Conservation (phyloP, 495 filamentous ascomycete genomes). For the Penicillium malachiteum region DNA sequence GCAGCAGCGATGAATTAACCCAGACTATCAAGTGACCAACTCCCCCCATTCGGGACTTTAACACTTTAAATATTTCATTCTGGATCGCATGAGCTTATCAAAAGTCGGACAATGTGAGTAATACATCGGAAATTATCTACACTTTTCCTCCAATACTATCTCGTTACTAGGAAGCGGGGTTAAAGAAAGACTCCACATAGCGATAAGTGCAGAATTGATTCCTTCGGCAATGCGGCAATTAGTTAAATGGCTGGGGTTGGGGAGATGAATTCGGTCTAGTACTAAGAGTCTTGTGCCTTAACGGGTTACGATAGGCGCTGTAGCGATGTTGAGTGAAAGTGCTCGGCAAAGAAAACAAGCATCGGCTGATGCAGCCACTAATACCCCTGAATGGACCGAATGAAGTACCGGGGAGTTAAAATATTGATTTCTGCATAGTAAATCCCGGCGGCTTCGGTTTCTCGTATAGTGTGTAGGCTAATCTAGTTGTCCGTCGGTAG, state of each 20-base stretch:
- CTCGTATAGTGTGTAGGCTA: background rate
- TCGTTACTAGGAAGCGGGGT: background rate
- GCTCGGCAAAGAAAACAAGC: constrained; percentile 1
- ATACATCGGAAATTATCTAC: background rate
- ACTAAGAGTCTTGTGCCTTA: background rate
- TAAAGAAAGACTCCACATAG: background rate
- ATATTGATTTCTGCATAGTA: background rate
- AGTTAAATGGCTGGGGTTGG: background rate
- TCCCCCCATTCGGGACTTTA: background rate
- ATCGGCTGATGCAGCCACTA: constrained; percentile 1
- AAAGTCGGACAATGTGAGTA: background rate
- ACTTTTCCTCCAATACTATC: background rate
- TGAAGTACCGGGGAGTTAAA: background rate
- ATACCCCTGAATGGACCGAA: background rate
- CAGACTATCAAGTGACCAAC: background rate
- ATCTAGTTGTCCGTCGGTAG: background rate
- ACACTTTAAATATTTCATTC: too few species aligned
- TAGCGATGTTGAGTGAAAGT: background rate
- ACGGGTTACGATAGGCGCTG: background rate
- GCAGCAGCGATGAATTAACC: background rate
- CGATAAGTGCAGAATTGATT: background rate
- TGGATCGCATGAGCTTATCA: too few species aligned
- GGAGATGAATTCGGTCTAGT: background rate
- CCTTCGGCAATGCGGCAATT: background rate
- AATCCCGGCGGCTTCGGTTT: background rate